Percentiles rank a stretch among this genome's conserved stretches.
Evolutionary conservation across 805 yeast species (phyloP).

Genomic region (Myxozyma neotropica): DNA sequence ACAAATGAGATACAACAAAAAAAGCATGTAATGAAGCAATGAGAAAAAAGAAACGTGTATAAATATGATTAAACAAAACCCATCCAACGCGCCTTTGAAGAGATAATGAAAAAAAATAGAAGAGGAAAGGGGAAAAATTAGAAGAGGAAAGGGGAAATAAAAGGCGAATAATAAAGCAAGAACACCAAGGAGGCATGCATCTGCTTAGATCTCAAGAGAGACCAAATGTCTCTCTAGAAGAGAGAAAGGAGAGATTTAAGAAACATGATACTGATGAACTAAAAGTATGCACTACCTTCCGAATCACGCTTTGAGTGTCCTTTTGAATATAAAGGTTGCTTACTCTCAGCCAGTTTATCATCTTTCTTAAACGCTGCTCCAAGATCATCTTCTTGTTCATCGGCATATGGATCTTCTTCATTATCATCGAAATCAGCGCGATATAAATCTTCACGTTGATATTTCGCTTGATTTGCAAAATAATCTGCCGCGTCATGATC

Average conservation of each 20-base stretch:
- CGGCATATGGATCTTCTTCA: constrained; percentile 1
- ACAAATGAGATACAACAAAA: too few relatives aligned
- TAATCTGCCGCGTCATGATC: background rate
- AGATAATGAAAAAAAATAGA: too few relatives aligned
- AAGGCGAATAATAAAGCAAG: too few relatives aligned
- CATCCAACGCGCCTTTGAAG: too few relatives aligned
- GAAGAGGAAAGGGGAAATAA: too few relatives aligned
- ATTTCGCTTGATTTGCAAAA: constrained; percentile 5
- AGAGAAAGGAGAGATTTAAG: background rate
- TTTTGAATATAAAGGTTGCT: constrained; percentile 1
- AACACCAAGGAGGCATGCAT: too few relatives aligned
- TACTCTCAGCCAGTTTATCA: background rate
- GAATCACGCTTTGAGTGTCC: constrained; percentile 11
- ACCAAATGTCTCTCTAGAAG: too few relatives aligned
- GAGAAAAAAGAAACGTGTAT: too few relatives aligned
- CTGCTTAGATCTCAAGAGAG: too few relatives aligned
- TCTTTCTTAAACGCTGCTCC: background rate
- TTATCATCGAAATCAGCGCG: constrained; percentile 5
- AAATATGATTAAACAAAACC: too few relatives aligned
- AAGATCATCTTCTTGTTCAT: background rate
- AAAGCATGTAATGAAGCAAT: too few relatives aligned
- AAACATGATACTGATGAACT: background rate
- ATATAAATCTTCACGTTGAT: constrained; percentile 8
- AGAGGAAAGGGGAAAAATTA: too few relatives aligned
- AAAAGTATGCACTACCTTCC: constrained; percentile 4